Percentiles rank a stretch among this genome's conserved stretches.
These are phyloP conservation scores for Aristolochia californica DNA, from an alignment of 164 flowering plant species.

Conservation along the genomic window DNA sequence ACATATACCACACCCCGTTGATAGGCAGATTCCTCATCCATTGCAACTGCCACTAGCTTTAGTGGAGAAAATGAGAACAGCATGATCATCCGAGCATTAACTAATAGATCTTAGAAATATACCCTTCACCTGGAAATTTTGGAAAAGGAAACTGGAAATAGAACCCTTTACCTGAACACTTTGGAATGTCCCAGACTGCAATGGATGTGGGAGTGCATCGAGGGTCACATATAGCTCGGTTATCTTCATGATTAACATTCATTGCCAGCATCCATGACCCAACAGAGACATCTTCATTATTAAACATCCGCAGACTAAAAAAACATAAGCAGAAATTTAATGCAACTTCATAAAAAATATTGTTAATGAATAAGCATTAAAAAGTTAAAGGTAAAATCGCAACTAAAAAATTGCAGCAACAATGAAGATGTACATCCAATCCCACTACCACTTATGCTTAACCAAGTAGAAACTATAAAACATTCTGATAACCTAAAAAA, in stretches of 20 bases:
- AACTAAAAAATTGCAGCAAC: background rate
- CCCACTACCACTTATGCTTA: background rate
- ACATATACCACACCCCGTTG: background rate
- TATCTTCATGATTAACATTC: conserved; percentile 62
- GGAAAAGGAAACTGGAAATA: background rate
- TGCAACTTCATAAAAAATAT: background rate
- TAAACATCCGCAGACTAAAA: conserved; percentile 58
- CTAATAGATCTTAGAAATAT: too few species aligned
- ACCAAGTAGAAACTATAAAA: background rate
- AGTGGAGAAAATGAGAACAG: background rate
- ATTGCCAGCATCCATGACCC: conserved; percentile 77
- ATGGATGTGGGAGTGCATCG: conserved; percentile 56
- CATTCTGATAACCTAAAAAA: background rate
- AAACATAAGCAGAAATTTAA: conserved; percentile 5
- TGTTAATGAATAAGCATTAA: background rate
- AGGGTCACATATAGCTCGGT: conserved; percentile 48
- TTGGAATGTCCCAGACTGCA: conserved; percentile 67
- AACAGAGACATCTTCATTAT: conserved; percentile 61
- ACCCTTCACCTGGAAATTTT: background rate
- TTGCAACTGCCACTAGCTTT: background rate
- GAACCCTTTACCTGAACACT: conserved; percentile 46
- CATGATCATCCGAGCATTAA: too few species aligned
- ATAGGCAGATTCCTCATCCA: background rate
- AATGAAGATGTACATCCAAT: background rate
- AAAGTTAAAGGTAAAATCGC: background rate